phyloP scores from a whole-genome alignment of 305 asterid species.

The Rubia peregrina region DNA sequence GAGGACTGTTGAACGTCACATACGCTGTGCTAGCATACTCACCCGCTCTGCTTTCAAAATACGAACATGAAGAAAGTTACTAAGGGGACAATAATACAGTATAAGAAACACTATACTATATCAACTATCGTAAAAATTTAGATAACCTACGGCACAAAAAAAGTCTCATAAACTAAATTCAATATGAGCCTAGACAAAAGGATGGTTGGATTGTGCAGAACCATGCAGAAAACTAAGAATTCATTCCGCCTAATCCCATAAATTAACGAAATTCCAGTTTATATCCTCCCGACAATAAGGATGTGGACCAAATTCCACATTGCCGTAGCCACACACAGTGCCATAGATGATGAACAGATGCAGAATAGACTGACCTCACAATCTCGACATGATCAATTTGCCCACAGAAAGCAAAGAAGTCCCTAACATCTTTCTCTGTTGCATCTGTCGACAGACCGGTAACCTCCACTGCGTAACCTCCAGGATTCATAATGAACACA shows the following conservation, averaged over 20 bases:
- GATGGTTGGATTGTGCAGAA: background rate
- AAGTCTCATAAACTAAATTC: background rate
- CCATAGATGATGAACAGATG: background rate
- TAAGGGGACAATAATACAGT: background rate
- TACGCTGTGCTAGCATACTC: conserved; percentile 78
- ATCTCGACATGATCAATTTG: conserved; percentile 80
- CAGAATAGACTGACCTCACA: conserved; percentile 44
- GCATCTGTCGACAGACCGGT: conserved; percentile 67
- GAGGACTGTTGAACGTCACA: conserved; percentile 74
- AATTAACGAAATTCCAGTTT: background rate
- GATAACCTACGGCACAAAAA: background rate
- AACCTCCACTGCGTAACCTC: conserved; percentile 71
- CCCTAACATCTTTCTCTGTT: conserved; percentile 75
- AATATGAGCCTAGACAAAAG: background rate
- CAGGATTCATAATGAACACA: conserved; percentile 48
- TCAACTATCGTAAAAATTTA: background rate
- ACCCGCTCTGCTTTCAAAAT: conserved; percentile 58
- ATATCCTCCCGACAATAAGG: background rate
- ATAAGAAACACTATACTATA: background rate
- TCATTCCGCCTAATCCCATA: background rate
- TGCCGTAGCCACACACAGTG: background rate
- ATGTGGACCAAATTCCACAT: background rate
- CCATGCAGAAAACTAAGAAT: background rate
- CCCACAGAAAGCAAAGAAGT: conserved; percentile 88
- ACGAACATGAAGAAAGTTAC: conserved; percentile 20